Conservation (phyloP, 257 asterid genomes). For the Knoxia roxburghii region DNA sequence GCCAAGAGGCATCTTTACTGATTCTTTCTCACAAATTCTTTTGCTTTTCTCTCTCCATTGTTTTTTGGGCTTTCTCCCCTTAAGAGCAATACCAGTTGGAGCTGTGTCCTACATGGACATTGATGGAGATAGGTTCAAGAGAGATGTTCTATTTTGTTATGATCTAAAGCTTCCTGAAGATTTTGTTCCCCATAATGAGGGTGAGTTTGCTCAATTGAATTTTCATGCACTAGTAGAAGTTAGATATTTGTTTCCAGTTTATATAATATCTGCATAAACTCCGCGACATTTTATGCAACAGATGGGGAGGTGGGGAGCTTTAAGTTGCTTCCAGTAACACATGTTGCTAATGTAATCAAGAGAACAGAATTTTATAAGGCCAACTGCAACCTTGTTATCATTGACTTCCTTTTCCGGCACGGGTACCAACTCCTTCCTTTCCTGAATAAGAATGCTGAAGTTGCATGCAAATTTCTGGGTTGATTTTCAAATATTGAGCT, state of each 20-base stretch:
- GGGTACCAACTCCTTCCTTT: slow-evolving; percentile 47
- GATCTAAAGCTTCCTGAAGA: slow-evolving; percentile 78
- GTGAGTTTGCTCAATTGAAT: slow-evolving; percentile 27
- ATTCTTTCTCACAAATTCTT: background rate
- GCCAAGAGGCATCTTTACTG: background rate
- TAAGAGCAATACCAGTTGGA: slow-evolving; percentile 81
- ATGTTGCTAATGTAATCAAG: slow-evolving; percentile 62
- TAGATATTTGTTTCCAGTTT: background rate
- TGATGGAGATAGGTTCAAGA: slow-evolving; percentile 65
- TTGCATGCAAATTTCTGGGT: too few species aligned
- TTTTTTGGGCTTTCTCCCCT: background rate
- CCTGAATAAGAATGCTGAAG: too few species aligned
- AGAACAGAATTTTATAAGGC: slow-evolving; percentile 54
- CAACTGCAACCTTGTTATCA: slow-evolving; percentile 79
- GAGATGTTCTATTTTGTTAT: slow-evolving; percentile 93
- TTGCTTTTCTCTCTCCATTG: background rate
- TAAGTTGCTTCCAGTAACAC: slow-evolving; percentile 47
- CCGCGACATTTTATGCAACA: slow-evolving; percentile 20
- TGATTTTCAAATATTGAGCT: background rate
- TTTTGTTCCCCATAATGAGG: slow-evolving; percentile 69
- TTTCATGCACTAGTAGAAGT: background rate
- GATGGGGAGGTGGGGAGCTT: slow-evolving; percentile 99
- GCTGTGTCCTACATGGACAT: slow-evolving; percentile 80
- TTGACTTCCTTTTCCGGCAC: slow-evolving; percentile 86
- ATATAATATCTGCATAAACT: background rate